Evolutionary conservation across 2,329 filamentous ascomycete genomes (phyloP).

Genomic region (Monosporascus sp.): DNA sequence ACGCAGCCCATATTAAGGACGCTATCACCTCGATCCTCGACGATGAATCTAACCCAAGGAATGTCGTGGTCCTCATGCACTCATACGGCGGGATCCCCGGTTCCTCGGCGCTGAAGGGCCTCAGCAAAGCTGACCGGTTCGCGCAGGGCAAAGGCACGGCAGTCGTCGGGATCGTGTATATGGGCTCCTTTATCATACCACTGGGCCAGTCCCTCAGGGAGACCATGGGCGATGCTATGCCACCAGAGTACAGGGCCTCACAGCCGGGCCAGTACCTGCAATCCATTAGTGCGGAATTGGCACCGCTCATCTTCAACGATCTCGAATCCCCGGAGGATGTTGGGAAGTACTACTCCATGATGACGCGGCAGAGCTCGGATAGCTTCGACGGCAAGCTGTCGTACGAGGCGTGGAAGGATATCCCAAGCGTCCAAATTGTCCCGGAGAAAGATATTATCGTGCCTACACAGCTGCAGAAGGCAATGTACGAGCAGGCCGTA

Average conservation of each 20-base stretch:
- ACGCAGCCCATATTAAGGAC: slow-evolving; percentile 6
- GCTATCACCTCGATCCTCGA: slow-evolving; percentile 6
- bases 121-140: slow-evolving; percentile 17
- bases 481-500: slow-evolving; percentile 7
- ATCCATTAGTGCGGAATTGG: no score
- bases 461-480: slow-evolving; percentile 4
- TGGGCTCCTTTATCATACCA: slow-evolving; percentile 7
- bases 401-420: slow-evolving; percentile 13
- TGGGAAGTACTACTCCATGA: not conserved
- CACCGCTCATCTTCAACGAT: no score
- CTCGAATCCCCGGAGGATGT: no score
- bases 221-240: not conserved
- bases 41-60: slow-evolving; percentile 13
- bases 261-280: no score
- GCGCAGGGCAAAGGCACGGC: slow-evolving; percentile 21
- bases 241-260: no score
- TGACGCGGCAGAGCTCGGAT: slow-evolving; percentile 12
- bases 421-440: slow-evolving; percentile 5
- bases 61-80: slow-evolving; percentile 25
- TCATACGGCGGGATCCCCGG: slow-evolving; percentile 30
- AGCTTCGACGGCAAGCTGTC: slow-evolving; percentile 8
- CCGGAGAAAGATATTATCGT: slow-evolving; percentile 9
- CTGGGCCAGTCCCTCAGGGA: slow-evolving; percentile 5
- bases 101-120: slow-evolving; percentile 23
- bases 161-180: slow-evolving; percentile 24